Evolutionary conservation across 805 yeast species (phyloP).

Genomic region (Myxozyma neotropica): DNA sequence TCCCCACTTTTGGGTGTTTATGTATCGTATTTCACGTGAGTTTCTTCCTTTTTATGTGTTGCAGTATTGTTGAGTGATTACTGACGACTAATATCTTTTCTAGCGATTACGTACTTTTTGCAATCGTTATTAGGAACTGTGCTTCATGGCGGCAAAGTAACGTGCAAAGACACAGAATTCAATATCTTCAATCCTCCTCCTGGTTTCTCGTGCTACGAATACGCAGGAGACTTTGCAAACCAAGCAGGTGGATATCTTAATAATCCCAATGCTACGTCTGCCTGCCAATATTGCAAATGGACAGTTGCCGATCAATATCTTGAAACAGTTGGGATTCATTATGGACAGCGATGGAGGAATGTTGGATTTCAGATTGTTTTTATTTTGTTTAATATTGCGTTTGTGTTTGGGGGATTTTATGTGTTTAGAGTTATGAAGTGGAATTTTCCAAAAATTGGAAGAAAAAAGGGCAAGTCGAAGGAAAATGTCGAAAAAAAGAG

Average conservation of each 20-base stretch:
- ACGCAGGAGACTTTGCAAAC: slow-evolving; percentile 49
- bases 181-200: slow-evolving; percentile 55
- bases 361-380: slow-evolving; percentile 57
- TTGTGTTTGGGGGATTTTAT: no score
- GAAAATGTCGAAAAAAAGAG: no score
- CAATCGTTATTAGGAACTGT: slow-evolving; percentile 55
- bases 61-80: slow-evolving; percentile 49
- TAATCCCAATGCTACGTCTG: slow-evolving; percentile 37
- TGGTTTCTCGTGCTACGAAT: slow-evolving; percentile 60
- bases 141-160: slow-evolving; percentile 58
- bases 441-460: no score
- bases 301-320: slow-evolving; percentile 29
- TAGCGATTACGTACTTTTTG: slow-evolving; percentile 63
- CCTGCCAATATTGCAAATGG: slow-evolving; percentile 28
- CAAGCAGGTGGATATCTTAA: slow-evolving; percentile 39
- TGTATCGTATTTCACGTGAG: slow-evolving; percentile 73
- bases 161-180: slow-evolving; percentile 54
- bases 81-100: slow-evolving; percentile 34
- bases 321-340: slow-evolving; percentile 44
- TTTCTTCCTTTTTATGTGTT: slow-evolving; percentile 64
- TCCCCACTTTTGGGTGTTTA: slow-evolving; percentile 85
- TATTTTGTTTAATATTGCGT: slow-evolving; percentile 48
- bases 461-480: no score
- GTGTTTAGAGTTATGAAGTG: no score
- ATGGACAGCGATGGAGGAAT: slow-evolving; percentile 65